A percentile compares a stretch with the other conserved stretches of the same genome.
Conservation (phyloP, 177 flowering plant species). For the Tripterygium wilfordii region DNA sequence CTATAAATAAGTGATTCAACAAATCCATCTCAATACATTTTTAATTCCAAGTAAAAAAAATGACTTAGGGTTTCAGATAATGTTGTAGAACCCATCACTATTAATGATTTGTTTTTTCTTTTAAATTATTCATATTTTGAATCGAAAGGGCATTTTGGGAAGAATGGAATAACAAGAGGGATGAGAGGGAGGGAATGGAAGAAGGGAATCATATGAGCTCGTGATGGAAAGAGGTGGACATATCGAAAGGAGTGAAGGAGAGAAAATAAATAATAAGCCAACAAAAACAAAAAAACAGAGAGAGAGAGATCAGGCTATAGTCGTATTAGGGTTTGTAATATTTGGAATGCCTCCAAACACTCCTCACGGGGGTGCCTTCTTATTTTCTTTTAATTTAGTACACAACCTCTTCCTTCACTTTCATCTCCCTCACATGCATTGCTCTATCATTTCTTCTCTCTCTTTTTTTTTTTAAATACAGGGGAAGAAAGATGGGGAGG, state of each 20-base stretch:
- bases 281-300: constrained; percentile 12
- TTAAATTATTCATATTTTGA: neutral
- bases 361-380: constrained; percentile 69
- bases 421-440: neutral
- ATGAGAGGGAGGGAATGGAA: neutral
- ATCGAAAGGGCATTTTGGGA: constrained; percentile 4
- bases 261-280: too few species aligned
- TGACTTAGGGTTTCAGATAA: too few species aligned
- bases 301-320: too few species aligned
- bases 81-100: too few species aligned
- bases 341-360: constrained; percentile 50
- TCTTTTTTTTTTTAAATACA: neutral
- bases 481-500: too few species aligned
- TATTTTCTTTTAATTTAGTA: constrained; percentile 11
- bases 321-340: too few species aligned
- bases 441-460: neutral
- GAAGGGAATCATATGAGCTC: constrained; percentile 30
- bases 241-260: constrained; percentile 53
- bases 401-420: neutral
- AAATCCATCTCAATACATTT: too few species aligned
- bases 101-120: too few species aligned
- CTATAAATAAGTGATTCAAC: too few species aligned
- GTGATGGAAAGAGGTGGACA: constrained; percentile 20
- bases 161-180: neutral
- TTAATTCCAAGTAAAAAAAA: too few species aligned